Evolutionary conservation across 441 rosid genomes (phyloP).

Genomic region (Bocquillonia castaneifolia): DNA sequence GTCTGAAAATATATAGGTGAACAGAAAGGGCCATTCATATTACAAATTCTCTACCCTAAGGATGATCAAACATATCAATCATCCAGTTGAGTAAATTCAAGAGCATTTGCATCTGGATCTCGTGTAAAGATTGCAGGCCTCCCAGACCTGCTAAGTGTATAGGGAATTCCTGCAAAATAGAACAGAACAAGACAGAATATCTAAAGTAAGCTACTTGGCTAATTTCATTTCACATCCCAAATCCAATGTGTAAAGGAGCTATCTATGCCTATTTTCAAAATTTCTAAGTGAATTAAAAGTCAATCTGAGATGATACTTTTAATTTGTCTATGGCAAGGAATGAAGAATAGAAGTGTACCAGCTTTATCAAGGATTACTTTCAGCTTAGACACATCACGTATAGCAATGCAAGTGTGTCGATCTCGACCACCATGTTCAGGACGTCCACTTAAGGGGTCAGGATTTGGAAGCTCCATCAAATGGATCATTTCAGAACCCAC

Average conservation of each 20-base stretch:
- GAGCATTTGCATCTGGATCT: slow-evolving; percentile 92
- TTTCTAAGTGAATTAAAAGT: no score
- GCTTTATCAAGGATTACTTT: slow-evolving; percentile 73
- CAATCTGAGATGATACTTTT: no score
- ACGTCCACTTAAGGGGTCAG: slow-evolving; percentile 86
- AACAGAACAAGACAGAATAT: not conserved
- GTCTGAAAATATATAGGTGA: not conserved
- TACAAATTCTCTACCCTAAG: not conserved
- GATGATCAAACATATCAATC: not conserved
- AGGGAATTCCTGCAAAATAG: slow-evolving; percentile 53
- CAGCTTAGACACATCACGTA: slow-evolving; percentile 67
- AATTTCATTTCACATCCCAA: not conserved
- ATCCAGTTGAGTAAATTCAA: slow-evolving; percentile 74
- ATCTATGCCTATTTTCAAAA: not conserved
- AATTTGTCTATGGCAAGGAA: not conserved
- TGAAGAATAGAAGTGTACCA: slow-evolving; percentile 33
- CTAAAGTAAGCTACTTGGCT: not conserved
- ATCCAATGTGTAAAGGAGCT: not conserved
- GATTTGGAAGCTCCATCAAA: slow-evolving; percentile 95
- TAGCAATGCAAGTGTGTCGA: slow-evolving; percentile 84
- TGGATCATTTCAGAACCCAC: slow-evolving; percentile 97
- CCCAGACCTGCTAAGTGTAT: slow-evolving; percentile 80
- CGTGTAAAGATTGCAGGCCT: slow-evolving; percentile 85
- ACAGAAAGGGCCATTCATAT: not conserved
- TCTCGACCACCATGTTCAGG: slow-evolving; percentile 92